Base-by-base conservation (phyloP, 257 asterid genomes). In the Scutellaria minor region DNA sequence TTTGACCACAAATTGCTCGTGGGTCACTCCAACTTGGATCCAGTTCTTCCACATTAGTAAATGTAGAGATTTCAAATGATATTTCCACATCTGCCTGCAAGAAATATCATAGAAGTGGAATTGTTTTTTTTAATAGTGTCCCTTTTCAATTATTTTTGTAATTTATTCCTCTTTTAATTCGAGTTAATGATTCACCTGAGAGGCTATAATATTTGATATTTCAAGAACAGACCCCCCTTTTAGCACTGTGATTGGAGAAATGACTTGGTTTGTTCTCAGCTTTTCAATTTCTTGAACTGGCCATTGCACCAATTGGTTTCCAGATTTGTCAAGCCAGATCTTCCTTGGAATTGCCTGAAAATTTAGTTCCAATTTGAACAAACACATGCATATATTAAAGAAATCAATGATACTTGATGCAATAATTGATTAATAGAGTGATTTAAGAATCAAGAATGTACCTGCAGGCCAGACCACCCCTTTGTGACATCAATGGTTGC, bases 251-350 rank as follows among this genome's bases (percentile, higher is more conserved):
- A 56, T 61, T 31, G 54, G 53, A 76, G 18, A 44, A 41, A 6
- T 53, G 15, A 61, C 55, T 69, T 45, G 7, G 6, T 24, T 45
- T 62, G 35, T 35, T 69, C 80, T 76, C 12, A 76, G 37, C 53
- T 62, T 69, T 42, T 76, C 76, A 3, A 69, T 61, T 61, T 76
- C 80, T 53, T 20, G 2, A 20, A 76, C 58, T n/a, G 80, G 75
- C 76, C 80, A 70, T 77, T 77, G 80, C 64, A 71, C 53, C 56
- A 77, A 39, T 7, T 70, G 73, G 27, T 64, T 70, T 14, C 77
- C 77, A 46, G 63, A 44, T 56, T 53, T 63, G 64, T 77, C 64
- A 18, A 77, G 77, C 77, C 77, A 77, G 6, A 70, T 20, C 68
- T 35, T 77, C 24, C 77, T 77, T 3, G 77, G 77, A 70, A 70